Evolutionary conservation across 2,329 filamentous ascomycete species (phyloP).

Genomic region (Nannizzia gypsea): DNA sequence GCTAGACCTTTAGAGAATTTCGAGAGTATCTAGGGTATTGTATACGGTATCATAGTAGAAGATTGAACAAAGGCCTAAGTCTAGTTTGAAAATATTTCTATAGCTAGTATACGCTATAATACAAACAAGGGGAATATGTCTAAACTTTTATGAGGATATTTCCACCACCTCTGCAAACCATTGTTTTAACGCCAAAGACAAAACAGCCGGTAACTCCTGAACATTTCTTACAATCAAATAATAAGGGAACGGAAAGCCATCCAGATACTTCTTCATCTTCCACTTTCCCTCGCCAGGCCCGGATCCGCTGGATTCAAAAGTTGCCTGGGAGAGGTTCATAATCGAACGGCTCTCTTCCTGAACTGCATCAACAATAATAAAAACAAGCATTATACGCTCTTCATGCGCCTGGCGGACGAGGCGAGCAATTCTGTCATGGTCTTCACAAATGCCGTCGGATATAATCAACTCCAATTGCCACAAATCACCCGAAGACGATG

Average conservation of each 20-base stretch:
- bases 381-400: constrained; percentile 94
- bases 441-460: constrained; percentile 84
- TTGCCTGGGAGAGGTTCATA: constrained; percentile 75
- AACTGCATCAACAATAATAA: constrained; percentile 77
- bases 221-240: constrained; percentile 91
- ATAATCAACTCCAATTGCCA: constrained; percentile 94
- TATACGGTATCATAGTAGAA: too few species aligned
- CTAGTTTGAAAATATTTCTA: not conserved
- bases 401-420: constrained; percentile 80
- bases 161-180: constrained; percentile 74
- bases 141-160: constrained; percentile 25
- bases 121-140: not conserved
- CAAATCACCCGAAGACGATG: constrained; percentile 53
- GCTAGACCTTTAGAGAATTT: too few species aligned
- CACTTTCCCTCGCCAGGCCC: constrained; percentile 52
- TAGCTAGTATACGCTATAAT: not conserved
- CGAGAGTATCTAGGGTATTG: too few species aligned
- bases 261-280: constrained; percentile 80
- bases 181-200: constrained; percentile 79
- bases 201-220: constrained; percentile 73
- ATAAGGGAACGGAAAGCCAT: constrained; percentile 93
- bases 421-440: constrained; percentile 70
- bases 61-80: not conserved
- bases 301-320: constrained; percentile 58
- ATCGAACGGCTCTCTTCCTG: constrained; percentile 44